phyloP scores from a whole-genome alignment of 2,329 filamentous ascomycete genomes.

The Colletotrichum tabaci region DNA sequence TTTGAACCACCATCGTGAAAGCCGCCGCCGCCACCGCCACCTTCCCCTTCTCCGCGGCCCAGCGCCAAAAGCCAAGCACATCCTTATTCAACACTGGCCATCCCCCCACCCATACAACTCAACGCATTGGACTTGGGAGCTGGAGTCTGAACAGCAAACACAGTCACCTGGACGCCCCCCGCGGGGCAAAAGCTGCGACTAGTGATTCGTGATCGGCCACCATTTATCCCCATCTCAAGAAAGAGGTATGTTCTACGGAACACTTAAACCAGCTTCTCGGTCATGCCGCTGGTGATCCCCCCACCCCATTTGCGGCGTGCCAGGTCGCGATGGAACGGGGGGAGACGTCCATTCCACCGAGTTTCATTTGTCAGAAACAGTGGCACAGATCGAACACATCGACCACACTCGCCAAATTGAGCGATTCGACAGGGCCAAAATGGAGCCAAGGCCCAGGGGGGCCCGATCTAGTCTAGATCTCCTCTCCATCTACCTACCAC shows the following conservation, averaged over 20 bases:
- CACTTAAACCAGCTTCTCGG: constrained; percentile 2
- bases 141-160: neutral
- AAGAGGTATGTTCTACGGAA: neutral
- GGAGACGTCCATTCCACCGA: neutral
- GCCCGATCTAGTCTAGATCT: constrained; percentile 18
- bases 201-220: neutral
- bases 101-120: neutral
- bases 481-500: neutral
- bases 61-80: constrained; percentile 25
- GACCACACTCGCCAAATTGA: neutral
- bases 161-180: neutral
- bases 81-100: neutral
- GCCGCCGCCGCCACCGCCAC: neutral
- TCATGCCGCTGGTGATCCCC: constrained; percentile 3
- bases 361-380: constrained; percentile 15
- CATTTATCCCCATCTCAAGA: neutral
- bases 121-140: neutral
- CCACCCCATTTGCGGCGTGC: neutral
- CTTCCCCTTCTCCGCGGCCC: constrained; percentile 20
- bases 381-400: neutral
- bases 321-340: neutral
- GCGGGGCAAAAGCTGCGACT: constrained; percentile 8
- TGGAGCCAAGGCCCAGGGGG: constrained; percentile 12
- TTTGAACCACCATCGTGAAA: constrained; percentile 26
- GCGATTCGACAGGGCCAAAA: neutral